phyloP scores from a whole-genome alignment of 2,329 filamentous ascomycete genomes.

The Hypoxylon sp. region DNA sequence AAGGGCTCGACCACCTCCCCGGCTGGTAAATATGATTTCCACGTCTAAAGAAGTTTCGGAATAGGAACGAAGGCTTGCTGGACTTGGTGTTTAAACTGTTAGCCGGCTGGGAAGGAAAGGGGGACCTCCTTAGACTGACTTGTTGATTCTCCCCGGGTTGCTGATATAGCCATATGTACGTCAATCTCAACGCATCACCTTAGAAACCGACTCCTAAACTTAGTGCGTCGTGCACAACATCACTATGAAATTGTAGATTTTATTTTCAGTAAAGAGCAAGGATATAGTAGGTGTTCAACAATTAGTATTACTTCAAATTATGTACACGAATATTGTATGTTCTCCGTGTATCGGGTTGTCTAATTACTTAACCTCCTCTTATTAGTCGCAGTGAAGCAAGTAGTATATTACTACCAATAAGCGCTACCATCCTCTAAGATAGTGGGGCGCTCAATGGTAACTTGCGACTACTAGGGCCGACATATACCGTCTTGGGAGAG shows the following conservation, averaged over 20 bases:
- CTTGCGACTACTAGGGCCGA: slow-evolving; percentile 70
- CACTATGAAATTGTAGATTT: background rate
- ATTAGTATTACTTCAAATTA: slow-evolving; percentile 40
- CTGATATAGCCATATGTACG: slow-evolving; percentile 10
- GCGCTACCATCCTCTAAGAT: slow-evolving; percentile 28
- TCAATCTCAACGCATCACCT: slow-evolving; percentile 10
- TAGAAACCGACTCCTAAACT: background rate
- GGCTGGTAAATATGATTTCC: slow-evolving; percentile 31
- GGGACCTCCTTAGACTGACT: slow-evolving; percentile 26
- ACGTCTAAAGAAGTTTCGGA: background rate
- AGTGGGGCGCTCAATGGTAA: slow-evolving; percentile 61
- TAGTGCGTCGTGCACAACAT: background rate
- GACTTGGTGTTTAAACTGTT: slow-evolving; percentile 14
- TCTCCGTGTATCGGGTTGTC: background rate
- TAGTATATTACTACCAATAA: background rate
- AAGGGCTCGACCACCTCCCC: slow-evolving; percentile 41
- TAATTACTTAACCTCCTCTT: background rate
- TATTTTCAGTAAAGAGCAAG: slow-evolving; percentile 3
- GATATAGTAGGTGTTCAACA: background rate
- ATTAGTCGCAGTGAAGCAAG: background rate
- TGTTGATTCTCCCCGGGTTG: slow-evolving; percentile 12
- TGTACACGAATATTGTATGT: slow-evolving; percentile 33
- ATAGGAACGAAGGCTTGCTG: slow-evolving; percentile 1
- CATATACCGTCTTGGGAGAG: slow-evolving; percentile 67
- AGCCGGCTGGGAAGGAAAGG: slow-evolving; percentile 4